A percentile compares a stretch with the other conserved stretches of the same genome.
phyloP scores from a whole-genome alignment of 2,329 filamentous ascomycete species.

The Fusarium miscanthi region DNA sequence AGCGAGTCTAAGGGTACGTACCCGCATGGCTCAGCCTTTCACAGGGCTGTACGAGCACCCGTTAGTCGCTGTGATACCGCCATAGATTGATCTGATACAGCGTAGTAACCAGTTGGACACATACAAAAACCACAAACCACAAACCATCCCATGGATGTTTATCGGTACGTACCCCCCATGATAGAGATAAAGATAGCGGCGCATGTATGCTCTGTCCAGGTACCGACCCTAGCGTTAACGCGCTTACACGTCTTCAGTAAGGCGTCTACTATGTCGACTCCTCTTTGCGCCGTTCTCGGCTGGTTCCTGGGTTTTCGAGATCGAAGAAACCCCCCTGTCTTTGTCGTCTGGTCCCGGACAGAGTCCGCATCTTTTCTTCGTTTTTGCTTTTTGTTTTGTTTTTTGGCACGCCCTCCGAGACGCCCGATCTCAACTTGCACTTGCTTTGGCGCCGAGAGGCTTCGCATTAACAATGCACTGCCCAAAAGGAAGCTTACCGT shows the following conservation, averaged over 20 bases:
- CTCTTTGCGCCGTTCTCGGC: slow-evolving; percentile 36
- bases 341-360: slow-evolving; percentile 24
- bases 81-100: slow-evolving; percentile 25
- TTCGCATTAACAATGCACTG: slow-evolving; percentile 9
- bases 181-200: slow-evolving; percentile 41
- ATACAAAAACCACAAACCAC: slow-evolving; percentile 33
- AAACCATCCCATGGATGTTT: slow-evolving; percentile 32
- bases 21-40: slow-evolving; percentile 5
- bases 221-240: slow-evolving; percentile 21
- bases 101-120: slow-evolving; percentile 44
- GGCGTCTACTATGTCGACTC: slow-evolving; percentile 25
- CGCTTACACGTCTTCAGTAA: slow-evolving; percentile 22
- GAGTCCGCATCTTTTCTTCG: slow-evolving; percentile 22
- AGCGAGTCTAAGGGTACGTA: slow-evolving; percentile 19
- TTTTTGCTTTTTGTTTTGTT: too few relatives aligned
- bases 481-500: slow-evolving; percentile 7
- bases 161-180: slow-evolving; percentile 41
- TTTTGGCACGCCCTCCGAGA: slow-evolving; percentile 10
- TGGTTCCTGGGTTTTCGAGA: slow-evolving; percentile 37
- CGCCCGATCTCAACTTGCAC: neutral
- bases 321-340: slow-evolving; percentile 13
- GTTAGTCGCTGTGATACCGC: slow-evolving; percentile 28
- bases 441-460: slow-evolving; percentile 4
- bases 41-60: slow-evolving; percentile 25
- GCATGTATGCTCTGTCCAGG: slow-evolving; percentile 26